Conservation (phyloP, 495 filamentous ascomycete genomes). For the Clavariopsis aquatica region DNA sequence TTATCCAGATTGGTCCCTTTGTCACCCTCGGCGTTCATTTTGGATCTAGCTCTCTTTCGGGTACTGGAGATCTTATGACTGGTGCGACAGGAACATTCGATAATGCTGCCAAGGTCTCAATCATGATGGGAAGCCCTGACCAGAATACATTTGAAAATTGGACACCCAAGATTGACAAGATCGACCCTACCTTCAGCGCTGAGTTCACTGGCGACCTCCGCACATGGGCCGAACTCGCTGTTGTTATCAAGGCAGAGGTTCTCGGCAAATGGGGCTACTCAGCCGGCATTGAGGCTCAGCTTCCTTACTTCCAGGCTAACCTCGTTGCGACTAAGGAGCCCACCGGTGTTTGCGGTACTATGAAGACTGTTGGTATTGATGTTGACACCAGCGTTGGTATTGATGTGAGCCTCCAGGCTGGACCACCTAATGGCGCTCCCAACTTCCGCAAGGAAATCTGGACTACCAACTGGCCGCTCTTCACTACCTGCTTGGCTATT, state of each 20-base stretch:
- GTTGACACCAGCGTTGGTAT: conserved; percentile 16
- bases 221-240: conserved; percentile 20
- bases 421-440: conserved; percentile 11
- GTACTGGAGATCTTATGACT: background rate
- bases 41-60: conserved; percentile 6
- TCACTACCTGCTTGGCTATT: conserved; percentile 15
- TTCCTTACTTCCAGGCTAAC: conserved; percentile 20
- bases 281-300: conserved; percentile 16
- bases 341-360: conserved; percentile 16
- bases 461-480: conserved; percentile 19
- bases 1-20: conserved; percentile 23
- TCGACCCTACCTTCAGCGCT: conserved; percentile 14
- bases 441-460: conserved; percentile 14
- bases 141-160: conserved; percentile 9
- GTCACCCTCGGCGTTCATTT: conserved; percentile 22
- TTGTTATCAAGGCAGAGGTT: conserved; percentile 12
- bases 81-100: conserved; percentile 11
- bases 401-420: conserved; percentile 21
- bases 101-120: conserved; percentile 7
- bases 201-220: conserved; percentile 1
- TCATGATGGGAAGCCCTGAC: conserved; percentile 4
- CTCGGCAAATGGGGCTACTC: conserved; percentile 21
- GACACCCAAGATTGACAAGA: conserved; percentile 20
- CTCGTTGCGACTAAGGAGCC: conserved; percentile 2
- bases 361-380: conserved; percentile 15